A percentile compares a stretch with the other conserved stretches of the same genome.
Conservation (phyloP, 768 basidiomycete genomes). For the Leccinum variicolor region DNA sequence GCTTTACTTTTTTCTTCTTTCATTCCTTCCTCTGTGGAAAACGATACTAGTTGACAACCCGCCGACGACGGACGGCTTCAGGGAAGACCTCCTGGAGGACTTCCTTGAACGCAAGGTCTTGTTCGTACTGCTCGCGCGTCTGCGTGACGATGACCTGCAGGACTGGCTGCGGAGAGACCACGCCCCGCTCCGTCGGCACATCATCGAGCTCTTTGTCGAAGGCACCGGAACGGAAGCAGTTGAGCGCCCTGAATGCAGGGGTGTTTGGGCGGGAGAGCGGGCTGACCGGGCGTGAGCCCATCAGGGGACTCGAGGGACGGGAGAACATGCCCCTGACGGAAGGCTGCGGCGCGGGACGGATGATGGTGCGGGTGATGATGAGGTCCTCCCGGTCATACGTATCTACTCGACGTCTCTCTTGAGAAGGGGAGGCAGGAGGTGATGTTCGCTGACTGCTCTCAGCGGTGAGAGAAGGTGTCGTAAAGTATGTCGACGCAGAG, state of each 20-base stretch:
- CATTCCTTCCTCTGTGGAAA: conserved; percentile 2
- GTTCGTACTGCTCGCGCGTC: conserved; percentile 31
- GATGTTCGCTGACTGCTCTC: conserved; percentile 8
- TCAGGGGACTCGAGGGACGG: conserved; percentile 27
- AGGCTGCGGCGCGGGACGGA: conserved; percentile 32
- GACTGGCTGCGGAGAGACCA: conserved; percentile 16
- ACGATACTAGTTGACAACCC: not conserved
- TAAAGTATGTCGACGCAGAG: conserved; percentile 22
- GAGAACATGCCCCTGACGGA: conserved; percentile 25
- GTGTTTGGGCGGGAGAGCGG: conserved; percentile 22
- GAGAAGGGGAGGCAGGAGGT: conserved; percentile 6
- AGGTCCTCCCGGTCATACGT: conserved; percentile 30
- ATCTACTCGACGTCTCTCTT: conserved; percentile 19
- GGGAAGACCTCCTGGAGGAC: conserved; percentile 26
- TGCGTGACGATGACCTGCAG: conserved; percentile 34
- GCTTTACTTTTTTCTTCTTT: not conserved
- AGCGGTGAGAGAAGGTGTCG: conserved; percentile 13
- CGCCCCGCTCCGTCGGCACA: conserved; percentile 20
- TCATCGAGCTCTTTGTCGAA: conserved; percentile 33
- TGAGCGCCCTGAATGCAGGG: conserved; percentile 26
- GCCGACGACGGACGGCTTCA: conserved; percentile 22
- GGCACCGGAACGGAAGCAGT: conserved; percentile 32
- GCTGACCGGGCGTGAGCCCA: conserved; percentile 26
- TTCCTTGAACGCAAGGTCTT: conserved; percentile 32
- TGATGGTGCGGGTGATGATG: conserved; percentile 35